Percentiles rank a stretch among this genome's conserved stretches.
These are phyloP conservation scores for Hypholoma sublateritium DNA, from an alignment of 768 basidiomycete species.

Conservation along the genomic window DNA sequence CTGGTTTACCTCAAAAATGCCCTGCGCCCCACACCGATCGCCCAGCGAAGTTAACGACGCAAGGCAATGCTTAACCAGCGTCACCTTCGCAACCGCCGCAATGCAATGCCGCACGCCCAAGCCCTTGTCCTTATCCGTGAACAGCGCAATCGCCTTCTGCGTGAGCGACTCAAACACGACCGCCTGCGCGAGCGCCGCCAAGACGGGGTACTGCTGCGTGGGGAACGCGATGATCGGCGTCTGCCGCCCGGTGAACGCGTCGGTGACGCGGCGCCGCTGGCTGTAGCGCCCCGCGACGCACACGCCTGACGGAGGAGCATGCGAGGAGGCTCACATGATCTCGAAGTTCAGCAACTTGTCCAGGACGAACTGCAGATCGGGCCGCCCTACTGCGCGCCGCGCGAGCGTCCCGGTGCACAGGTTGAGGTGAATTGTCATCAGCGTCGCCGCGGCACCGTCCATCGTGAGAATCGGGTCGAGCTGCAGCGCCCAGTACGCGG, in stretches of 20 bases:
- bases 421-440: constrained; percentile 19
- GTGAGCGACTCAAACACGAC: constrained; percentile 33
- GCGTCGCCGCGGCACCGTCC: constrained; percentile 14
- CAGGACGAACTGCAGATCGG: constrained; percentile 8
- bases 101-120: constrained; percentile 19
- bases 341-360: constrained; percentile 16
- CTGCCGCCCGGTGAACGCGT: constrained; percentile 12
- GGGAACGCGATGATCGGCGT: constrained; percentile 35
- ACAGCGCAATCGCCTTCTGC: constrained; percentile 21
- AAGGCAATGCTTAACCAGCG: constrained; percentile 1
- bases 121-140: constrained; percentile 21
- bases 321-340: constrained; percentile 9
- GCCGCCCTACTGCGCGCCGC: constrained; percentile 6
- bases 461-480: constrained; percentile 15
- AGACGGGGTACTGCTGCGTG: constrained; percentile 40
- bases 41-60: not conserved
- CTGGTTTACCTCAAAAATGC: constrained; percentile 8
- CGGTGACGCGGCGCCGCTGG: not conserved
- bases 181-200: constrained; percentile 32
- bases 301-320: not conserved
- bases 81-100: constrained; percentile 21
- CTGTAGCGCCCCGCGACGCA: constrained; percentile 7
- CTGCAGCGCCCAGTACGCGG: constrained; percentile 17
- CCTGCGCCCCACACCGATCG: constrained; percentile 9
- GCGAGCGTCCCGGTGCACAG: constrained; percentile 16